Base-by-base conservation (phyloP, 2,329 filamentous ascomycete species). In the Trichothecium roseum region DNA sequence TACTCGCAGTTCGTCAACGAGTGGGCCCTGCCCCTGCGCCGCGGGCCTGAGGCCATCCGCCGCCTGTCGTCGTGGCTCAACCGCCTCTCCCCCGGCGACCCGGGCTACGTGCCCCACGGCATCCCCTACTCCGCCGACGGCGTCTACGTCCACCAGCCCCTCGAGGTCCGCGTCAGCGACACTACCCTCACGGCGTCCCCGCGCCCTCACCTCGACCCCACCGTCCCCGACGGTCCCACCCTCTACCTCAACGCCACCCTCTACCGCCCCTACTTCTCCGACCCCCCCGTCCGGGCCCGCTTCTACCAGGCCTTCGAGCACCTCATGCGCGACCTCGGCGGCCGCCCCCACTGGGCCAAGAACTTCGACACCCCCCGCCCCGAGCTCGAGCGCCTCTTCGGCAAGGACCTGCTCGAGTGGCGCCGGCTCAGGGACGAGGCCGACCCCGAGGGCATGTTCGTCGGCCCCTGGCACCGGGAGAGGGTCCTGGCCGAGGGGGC, bases 1-100 rank as follows among this genome's bases (percentile, higher is more conserved):
- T 98, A 95, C 66, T 89, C 84, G n/a, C 91, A 98, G 54, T 94
- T 86, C 49, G 91, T 98, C 45, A 95, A 98, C 56, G 91, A 98
- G 56, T 98, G 91, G 91, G 89, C 89, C 1, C 72, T 98, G 6
- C 89, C 91, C 2, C 69, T 98, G 1, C 66, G 77, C 43, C 81
- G 82, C 45, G 91, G 91, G 0, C 89, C 89, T 12, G 88, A 95
- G 59, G 88, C 86, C 7, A 74, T 98, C 30, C 72, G 67, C 22
- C 78, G 91, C 8, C 70, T 98, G 10, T 84, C 81, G 28, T 81
- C 84, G 32, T 98, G 91, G 91, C 69, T 98, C 36, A 81, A 79
- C 54, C 64, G 62, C 36, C 61, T 75, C 32, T 54, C 57, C 0
- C 64, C 84, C 34, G 71, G 74, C 14, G 82, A 91, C 47, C 62